Evolutionary conservation across 2,329 filamentous ascomycete species (phyloP).

Genomic region (Colletotrichum zoysiae): DNA sequence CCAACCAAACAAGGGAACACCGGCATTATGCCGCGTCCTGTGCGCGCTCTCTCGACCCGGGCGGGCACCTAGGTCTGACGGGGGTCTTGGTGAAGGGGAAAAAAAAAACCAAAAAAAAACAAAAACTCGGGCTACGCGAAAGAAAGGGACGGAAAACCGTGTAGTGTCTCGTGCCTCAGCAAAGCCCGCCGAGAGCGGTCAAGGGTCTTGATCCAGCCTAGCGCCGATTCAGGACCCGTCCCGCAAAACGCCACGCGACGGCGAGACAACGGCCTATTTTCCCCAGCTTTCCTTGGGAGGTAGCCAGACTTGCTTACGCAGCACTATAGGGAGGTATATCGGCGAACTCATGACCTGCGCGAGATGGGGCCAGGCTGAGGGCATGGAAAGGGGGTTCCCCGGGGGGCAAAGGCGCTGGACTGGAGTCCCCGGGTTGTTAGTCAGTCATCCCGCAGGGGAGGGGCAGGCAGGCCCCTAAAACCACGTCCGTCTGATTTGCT

Average conservation of each 20-base stretch:
- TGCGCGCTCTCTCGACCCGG: too few species aligned
- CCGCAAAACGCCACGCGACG: slow-evolving; percentile 44
- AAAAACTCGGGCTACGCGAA: background rate
- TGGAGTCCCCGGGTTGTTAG: slow-evolving; percentile 27
- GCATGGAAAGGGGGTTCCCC: slow-evolving; percentile 18
- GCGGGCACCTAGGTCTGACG: background rate
- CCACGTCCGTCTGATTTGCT: slow-evolving; percentile 10
- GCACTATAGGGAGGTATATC: background rate
- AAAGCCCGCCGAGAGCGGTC: slow-evolving; percentile 28
- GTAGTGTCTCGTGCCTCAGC: background rate
- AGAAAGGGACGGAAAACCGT: background rate
- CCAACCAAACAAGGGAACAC: background rate
- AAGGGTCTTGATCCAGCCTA: slow-evolving; percentile 38
- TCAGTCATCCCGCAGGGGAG: slow-evolving; percentile 2
- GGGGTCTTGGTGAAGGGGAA: too few species aligned
- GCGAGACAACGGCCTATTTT: slow-evolving; percentile 43
- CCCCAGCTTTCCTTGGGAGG: slow-evolving; percentile 19
- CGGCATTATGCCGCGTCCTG: too few species aligned
- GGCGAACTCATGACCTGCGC: slow-evolving; percentile 21
- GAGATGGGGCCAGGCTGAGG: background rate
- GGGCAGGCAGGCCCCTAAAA: background rate
- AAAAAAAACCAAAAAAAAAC: background rate
- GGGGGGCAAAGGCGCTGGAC: slow-evolving; percentile 17
- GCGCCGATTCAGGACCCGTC: slow-evolving; percentile 37
- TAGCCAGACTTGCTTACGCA: too few species aligned